Base-by-base conservation (phyloP, 108 stramenopile species). In the Seminavis robusta region DNA sequence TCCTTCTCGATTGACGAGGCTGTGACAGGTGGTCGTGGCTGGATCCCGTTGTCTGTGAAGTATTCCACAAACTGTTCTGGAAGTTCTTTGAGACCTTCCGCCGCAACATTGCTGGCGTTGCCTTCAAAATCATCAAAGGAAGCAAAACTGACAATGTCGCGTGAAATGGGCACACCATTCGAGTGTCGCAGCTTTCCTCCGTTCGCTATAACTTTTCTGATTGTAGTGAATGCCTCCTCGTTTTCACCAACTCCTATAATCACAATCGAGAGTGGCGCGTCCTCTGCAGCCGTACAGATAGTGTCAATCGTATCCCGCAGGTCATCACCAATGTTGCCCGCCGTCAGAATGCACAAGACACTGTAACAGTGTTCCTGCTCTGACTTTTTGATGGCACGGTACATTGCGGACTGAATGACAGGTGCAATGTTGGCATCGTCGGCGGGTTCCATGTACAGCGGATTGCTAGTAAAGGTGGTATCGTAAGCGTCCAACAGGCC, bases 141-240 rank as follows among this genome's bases (percentile, higher is more conserved):
- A 10, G 88, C 87, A 67, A 94, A 94, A 17, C 77, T 77, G 5
- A 86, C 84, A 53, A 88, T 85, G 31, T 94, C 88, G 27, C 84
- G 49, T 49, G 63, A 60, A 23, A 74, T 67, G 1, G 77, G 85
- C 49, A 67, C 61, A 17, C 66, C 66, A 33, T 67, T 62, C 6
- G 74, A 68, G 36, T 75, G 67, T 33, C 47, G 62, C 36, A 56
- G 37, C 19, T 46, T 25, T 32, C 42, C 67, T 29, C 68, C 33
- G 44, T 74, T 49, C 9, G 47, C 65, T 23, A 38, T 63, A 0
- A 65, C 55, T 27, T 56, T 61, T 28, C 26, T 25, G 66, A 88
- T 84, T 2, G 67, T 67, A 19, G 45, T 56, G 52, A 95, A 92
- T 39, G 90, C 84, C 0, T 67, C 79, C 13, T 70, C 63, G n/a